Conservation (phyloP, 108 stramenopile genomes). For the Stephanodiscus triporus region DNA sequence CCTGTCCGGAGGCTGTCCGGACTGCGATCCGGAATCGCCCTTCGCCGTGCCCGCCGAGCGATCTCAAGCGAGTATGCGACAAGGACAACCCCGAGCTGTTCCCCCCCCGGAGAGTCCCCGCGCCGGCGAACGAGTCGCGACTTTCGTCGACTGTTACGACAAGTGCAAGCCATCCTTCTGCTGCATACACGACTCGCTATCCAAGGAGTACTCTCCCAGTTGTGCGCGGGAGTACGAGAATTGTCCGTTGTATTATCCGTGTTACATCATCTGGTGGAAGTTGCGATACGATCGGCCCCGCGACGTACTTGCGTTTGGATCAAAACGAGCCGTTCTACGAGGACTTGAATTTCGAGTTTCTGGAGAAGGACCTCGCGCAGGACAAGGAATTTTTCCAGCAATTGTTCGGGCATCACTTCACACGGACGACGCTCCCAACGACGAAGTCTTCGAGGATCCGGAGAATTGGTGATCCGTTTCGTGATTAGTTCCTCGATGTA, state of each 20-base stretch:
- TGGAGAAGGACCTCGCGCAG: slow-evolving; percentile 34
- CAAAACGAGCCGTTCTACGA: slow-evolving; percentile 56
- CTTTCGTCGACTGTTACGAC: slow-evolving; percentile 55
- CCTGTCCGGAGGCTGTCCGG: slow-evolving; percentile 41
- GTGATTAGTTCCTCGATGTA: no score
- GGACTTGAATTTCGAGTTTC: slow-evolving; percentile 23
- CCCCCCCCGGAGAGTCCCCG: slow-evolving; percentile 15
- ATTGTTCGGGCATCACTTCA: slow-evolving; percentile 62
- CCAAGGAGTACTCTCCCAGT: slow-evolving; percentile 36
- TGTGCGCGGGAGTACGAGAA: slow-evolving; percentile 50
- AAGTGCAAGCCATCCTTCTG: slow-evolving; percentile 66
- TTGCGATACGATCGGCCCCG: slow-evolving; percentile 62
- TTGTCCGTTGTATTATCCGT: slow-evolving; percentile 56
- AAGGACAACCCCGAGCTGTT: slow-evolving; percentile 39
- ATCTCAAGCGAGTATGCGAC: slow-evolving; percentile 50
- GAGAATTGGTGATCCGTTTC: slow-evolving; percentile 44
- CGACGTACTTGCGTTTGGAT: slow-evolving; percentile 50
- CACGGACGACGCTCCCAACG: slow-evolving; percentile 45
- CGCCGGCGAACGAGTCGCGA: slow-evolving; percentile 30
- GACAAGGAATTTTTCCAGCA: slow-evolving; percentile 44
- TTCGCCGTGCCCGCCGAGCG: slow-evolving; percentile 42
- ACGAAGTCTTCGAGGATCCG: slow-evolving; percentile 50
- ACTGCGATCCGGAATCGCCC: slow-evolving; percentile 46
- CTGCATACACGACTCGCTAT: slow-evolving; percentile 55
- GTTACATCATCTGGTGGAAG: slow-evolving; percentile 69